Base-by-base conservation (phyloP, 202 grass and related monocot genomes). In the Digitaria exilis region DNA sequence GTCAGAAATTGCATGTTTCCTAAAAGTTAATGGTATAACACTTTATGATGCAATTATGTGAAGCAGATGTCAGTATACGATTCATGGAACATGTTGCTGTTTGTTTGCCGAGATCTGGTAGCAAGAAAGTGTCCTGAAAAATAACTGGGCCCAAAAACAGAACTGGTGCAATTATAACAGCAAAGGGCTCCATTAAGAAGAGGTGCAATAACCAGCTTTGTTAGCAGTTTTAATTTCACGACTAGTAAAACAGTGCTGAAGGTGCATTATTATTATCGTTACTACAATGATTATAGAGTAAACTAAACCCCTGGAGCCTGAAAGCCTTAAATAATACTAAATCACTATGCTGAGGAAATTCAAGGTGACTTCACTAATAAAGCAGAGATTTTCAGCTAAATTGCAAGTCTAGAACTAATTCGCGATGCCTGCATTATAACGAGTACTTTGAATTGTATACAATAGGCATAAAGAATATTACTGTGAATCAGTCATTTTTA, bases 1-100 rank as follows among this genome's bases (percentile, higher is more conserved):
- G 71, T 76, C 55, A 37, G 7, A 52, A 60, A 79, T 45, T 82
- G 39, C 43, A 83, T 86, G 60, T 58, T 72, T 16, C 80, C 2
- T 82, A 56, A 46, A 79, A 65, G 34, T 59, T n/a, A 84, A 73
- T 41, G 65, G 37, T 43, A 63, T 52, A 21, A 16, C 25, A 24
- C 22, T 57, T 25, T 57, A 11, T 42, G 17, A 77, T 58, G 30
- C 56, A 46, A n/a, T 77, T 26, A 64, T 65, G 73, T 57, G 39
- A 88, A 83, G 46, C 21, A 50, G 6, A 25, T 43, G 35, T 25
- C 0, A 0, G 39, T 28, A 60, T 64, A 49, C 39, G 21, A 48
- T 74, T 65, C 61, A 25, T 78, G 52, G 15, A 78, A 67, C 46
- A 35, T 17, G 13, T 21, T 71, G 54, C 14, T 82, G 41, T 30